Evolutionary conservation across 257 asterid species (phyloP), one percentile per base, ranked within the genome.

Genomic region (Plantago ovata): DNA sequence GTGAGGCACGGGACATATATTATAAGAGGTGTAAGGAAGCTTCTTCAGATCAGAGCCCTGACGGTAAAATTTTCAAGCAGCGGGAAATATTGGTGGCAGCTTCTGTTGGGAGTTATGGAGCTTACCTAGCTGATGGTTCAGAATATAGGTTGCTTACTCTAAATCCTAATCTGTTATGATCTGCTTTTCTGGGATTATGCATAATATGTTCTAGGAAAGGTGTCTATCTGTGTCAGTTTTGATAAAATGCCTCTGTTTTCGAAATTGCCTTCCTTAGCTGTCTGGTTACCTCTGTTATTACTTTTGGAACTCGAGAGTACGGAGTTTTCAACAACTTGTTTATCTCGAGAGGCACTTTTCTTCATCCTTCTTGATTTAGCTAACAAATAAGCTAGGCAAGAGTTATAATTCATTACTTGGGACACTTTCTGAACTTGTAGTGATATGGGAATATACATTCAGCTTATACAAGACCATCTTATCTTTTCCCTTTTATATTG

Each of bases 51-150:
- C 69, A 74, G 33, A 39, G 44, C 66, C 65, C 74, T 4, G 76
- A 58, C 47, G 90, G 67, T 63, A 84, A 67, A 66, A 69, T 86
- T 73, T 79, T 84, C 72, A 89, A 81, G 68, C 75, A 78, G 36
- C 87, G 94, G 39, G 75, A 67, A 23, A 80, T 86, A 61, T 65
- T 89, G 76, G 93, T 89, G 58, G 97, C 97, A 15, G 97, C 97
- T 19, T 86, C 97, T 59, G 95, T 86, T 59, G 97, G 97, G 55
- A 89, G 97, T 71, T 89, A 86, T 10, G 97, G 97, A 38, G 97
- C 97, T 51, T 86, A 80, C 75, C 72, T 89, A 54, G 95, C 97
- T 54, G 95, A 89, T 57, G 97, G 97, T 56, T 89, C 97, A 24
- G 97, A 89, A 65, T 89, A 86, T 75, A 89, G 97, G 97, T 89